Conservation (phyloP, 2,329 filamentous ascomycete genomes). For the Ceratocystis ficicola region DNA sequence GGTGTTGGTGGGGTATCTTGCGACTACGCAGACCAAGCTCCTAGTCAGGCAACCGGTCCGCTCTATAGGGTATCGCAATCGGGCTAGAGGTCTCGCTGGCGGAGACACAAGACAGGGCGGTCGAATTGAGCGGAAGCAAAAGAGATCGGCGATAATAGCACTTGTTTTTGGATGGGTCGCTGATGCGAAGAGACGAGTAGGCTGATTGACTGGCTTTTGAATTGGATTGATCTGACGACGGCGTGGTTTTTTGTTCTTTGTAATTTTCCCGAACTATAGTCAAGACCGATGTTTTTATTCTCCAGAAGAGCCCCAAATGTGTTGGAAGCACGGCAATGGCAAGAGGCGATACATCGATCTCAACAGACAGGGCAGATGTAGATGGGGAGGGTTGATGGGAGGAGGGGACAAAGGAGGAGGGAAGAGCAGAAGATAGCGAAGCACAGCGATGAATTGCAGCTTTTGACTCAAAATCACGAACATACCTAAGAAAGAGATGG, state of each 20-base stretch:
- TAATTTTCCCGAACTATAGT: neutral
- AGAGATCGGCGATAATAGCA: neutral
- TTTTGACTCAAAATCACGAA: neutral
- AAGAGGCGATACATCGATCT: neutral
- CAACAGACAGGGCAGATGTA: neutral
- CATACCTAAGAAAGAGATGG: conserved; percentile 21
- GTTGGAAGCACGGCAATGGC: neutral
- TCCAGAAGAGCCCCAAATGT: neutral
- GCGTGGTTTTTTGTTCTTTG: neutral
- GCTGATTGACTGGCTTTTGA: neutral
- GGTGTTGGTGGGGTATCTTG: conserved; percentile 5
- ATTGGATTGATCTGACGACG: neutral
- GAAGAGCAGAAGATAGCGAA: neutral
- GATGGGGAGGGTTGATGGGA: neutral
- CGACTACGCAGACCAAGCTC: conserved; percentile 1
- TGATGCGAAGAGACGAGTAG: neutral
- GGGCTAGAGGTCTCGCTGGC: neutral
- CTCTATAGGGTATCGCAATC: neutral
- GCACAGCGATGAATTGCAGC: neutral
- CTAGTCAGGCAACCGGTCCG: neutral
- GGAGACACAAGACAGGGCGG: neutral
- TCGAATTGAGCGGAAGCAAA: neutral
- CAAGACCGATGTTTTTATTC: neutral
- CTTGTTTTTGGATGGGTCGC: neutral
- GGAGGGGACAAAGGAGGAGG: neutral